phyloP scores from a whole-genome alignment of 1,139 yeast species.

The Sugiyamaella neomexicana region DNA sequence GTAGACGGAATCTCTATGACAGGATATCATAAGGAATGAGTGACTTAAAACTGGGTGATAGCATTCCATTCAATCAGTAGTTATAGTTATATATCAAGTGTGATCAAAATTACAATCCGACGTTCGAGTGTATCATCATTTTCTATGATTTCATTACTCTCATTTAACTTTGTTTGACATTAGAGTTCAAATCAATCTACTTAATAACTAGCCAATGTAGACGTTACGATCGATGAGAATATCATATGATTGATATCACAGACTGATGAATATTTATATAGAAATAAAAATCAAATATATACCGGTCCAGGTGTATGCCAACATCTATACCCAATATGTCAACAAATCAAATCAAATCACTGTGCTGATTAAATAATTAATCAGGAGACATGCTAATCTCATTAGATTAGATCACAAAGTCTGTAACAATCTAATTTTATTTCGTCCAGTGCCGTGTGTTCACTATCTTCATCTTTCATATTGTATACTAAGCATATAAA shows the following conservation, averaged over 20 bases:
- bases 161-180: conserved; percentile 1
- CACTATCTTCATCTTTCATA: background rate
- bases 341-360: too few species aligned
- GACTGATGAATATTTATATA: too few species aligned
- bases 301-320: too few species aligned
- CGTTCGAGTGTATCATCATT: background rate
- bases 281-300: too few species aligned
- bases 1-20: background rate
- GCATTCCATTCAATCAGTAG: background rate
- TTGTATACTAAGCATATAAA: background rate
- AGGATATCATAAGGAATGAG: background rate
- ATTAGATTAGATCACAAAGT: background rate
- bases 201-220: background rate
- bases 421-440: background rate
- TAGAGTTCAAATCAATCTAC: background rate
- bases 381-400: background rate
- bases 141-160: background rate
- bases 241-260: too few species aligned
- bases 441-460: background rate
- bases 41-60: background rate
- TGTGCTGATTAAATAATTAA: background rate
- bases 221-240: too few species aligned
- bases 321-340: too few species aligned
- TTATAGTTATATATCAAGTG: too few species aligned
- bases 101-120: background rate